Base-by-base conservation (phyloP, 75 land plant species). In the Larix kaempferi region DNA sequence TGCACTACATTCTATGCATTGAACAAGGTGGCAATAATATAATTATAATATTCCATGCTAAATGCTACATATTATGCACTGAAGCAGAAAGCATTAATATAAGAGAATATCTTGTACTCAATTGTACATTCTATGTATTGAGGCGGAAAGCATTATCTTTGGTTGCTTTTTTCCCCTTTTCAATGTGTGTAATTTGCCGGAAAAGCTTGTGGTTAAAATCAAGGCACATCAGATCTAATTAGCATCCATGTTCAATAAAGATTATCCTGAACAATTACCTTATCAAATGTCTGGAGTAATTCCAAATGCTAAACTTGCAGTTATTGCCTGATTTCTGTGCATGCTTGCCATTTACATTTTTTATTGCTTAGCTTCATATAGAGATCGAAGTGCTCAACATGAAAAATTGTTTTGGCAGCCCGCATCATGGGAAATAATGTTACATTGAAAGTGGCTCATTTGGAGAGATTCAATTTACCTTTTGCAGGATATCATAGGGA, bases 401-500 rank as follows among this genome's bases (percentile, higher is more conserved):
- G 23, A 29, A 49, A 49, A 49, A 49, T 49, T 49, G 54, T 49
- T 49, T 49, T 49, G 54, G 11, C 54, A n/a, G n/a, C n/a, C n/a
- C n/a, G n/a, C n/a, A n/a, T n/a, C n/a, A n/a, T n/a, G n/a, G n/a
- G n/a, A n/a, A n/a, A n/a, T n/a, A n/a, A n/a, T n/a, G n/a, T n/a
- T n/a, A n/a, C n/a, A 74, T 74, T 14, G 16, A 49, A 62, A 19
- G 37, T 74, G 12, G 27, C 59, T 15, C 61, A 19, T 58, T 25
- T 52, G 33, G 35, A 29, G 71, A 74, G 57, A 41, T 33, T 4
- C 67, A 58, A 59, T 58, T 33, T 57, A 27, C 44, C 5, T 55
- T 67, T 83, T 80, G 27, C 90, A 94, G 98, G 98, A 94, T 25
- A 87, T 94, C 49, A 87, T 94, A 75, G 98, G 98, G 35, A 94